phyloP scores from a whole-genome alignment of 2,329 filamentous ascomycete genomes.

The Plectosphaerella sp. region DNA sequence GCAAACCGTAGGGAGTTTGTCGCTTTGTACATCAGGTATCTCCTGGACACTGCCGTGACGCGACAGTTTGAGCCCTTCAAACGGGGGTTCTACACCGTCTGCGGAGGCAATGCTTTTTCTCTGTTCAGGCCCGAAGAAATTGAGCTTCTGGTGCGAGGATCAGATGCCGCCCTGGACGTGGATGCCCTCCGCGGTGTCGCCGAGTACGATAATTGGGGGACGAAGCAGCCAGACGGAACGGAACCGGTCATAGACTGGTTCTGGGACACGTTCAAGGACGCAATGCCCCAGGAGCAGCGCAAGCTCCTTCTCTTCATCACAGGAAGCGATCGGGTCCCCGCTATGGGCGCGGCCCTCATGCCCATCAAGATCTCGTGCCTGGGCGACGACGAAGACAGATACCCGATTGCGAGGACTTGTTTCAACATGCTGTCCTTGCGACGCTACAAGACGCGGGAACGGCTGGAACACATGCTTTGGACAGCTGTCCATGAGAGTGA shows the following conservation, averaged over 20 bases:
- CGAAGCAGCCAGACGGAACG: constrained; percentile 45
- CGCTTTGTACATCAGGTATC: constrained; percentile 73
- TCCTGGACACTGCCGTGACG: constrained; percentile 72
- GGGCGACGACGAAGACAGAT: constrained; percentile 69
- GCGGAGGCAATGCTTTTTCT: constrained; percentile 80
- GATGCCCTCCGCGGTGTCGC: constrained; percentile 70
- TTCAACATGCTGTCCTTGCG: constrained; percentile 83
- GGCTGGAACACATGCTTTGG: constrained; percentile 72
- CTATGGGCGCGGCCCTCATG: constrained; percentile 77
- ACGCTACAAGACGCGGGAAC: constrained; percentile 62
- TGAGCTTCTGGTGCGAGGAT: constrained; percentile 79
- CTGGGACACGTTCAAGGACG: constrained; percentile 73
- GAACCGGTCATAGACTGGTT: constrained; percentile 79
- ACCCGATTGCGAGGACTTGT: constrained; percentile 83
- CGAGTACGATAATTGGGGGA: constrained; percentile 76
- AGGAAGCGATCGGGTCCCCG: constrained; percentile 84
- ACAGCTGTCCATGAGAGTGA: constrained; percentile 84
- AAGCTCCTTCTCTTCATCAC: constrained; percentile 83
- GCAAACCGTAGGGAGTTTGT: constrained; percentile 81
- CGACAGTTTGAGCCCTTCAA: constrained; percentile 93
- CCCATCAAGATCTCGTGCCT: constrained; percentile 72
- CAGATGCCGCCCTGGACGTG: constrained; percentile 79
- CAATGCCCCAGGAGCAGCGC: constrained; percentile 64
- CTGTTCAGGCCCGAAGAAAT: constrained; percentile 90
- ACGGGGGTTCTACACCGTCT: constrained; percentile 88